phyloP scores from a whole-genome alignment of 352 stramenopile species.

The Phytophthora palmivora region DNA sequence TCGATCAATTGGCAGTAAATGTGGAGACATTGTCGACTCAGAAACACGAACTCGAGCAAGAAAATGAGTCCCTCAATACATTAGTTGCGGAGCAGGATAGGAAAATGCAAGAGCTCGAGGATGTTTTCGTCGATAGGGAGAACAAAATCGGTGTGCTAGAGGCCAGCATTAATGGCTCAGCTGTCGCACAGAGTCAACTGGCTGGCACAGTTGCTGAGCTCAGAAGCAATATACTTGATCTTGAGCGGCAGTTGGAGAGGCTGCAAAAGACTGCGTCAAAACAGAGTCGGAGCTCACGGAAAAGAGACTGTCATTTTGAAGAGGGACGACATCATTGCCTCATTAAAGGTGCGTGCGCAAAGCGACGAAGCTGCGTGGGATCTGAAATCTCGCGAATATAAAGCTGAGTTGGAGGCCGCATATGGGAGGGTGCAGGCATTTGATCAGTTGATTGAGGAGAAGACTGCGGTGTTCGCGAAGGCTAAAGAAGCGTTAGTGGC shows the following conservation, averaged over 20 bases:
- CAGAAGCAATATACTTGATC: constrained; percentile 14
- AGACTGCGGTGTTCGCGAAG: constrained; percentile 34
- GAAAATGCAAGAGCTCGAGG: constrained; percentile 22
- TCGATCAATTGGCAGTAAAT: constrained; percentile 20
- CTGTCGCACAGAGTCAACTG: constrained; percentile 18
- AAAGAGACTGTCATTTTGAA: constrained; percentile 17
- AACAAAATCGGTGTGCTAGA: constrained; percentile 27
- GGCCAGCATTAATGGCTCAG: constrained; percentile 9
- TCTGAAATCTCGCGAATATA: constrained; percentile 27
- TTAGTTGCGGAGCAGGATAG: constrained; percentile 19
- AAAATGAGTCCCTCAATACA: constrained; percentile 22
- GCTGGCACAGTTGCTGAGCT: constrained; percentile 24
- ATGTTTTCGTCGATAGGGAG: constrained; percentile 26
- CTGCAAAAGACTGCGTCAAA: constrained; percentile 19
- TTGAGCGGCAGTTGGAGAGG: constrained; percentile 26
- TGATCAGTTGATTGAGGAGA: constrained; percentile 43
- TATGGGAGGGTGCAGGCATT: constrained; percentile 37
- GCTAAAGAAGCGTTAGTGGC: constrained; percentile 22
- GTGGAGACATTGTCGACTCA: constrained; percentile 15
- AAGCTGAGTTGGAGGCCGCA: constrained; percentile 40
- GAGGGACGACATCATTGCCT: constrained; percentile 29
- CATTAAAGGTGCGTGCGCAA: constrained; percentile 26
- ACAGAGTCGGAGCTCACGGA: constrained; percentile 22
- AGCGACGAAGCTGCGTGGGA: constrained; percentile 29
- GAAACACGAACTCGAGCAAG: constrained; percentile 29